Evolutionary conservation across 2,329 filamentous ascomycete species (phyloP), one percentile per base, ranked within the genome.

Genomic region (Paracoccidioides lutzii): DNA sequence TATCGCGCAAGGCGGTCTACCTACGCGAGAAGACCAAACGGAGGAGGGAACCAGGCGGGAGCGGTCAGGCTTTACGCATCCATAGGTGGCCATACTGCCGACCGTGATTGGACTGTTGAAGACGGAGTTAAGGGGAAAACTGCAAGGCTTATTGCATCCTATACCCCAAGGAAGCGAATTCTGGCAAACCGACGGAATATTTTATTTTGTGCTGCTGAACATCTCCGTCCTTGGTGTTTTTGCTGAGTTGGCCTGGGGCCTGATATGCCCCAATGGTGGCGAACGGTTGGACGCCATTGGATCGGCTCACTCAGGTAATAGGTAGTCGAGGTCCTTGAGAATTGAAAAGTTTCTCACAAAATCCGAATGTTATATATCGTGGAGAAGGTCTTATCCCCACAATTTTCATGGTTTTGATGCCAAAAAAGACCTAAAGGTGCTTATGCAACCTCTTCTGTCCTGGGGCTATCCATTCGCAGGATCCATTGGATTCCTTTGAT

Each of bases 211-310:
- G 15, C 49, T 52, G 49, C 49, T 52, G 49, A 35, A 52, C 32
- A 37, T 30, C 33, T 40, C 10, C n/a, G 22, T 52, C 49, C 37
- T 52, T 52, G 49, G 49, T 52, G 41, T 52, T 52, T 37, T 41
- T 52, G 49, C 30, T 52, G 49, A 52, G 49, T 52, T 52, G 49
- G 49, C 49, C 33, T 52, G 22, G 49, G 49, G 37, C 32, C 35
- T 8, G 22, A 30, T 32, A 52, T 51, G 15, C 49, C 41, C 49
- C 35, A 41, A 51, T 41, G 49, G 49, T 37, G 49, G 49, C 41
- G 49, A 52, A 37, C 30, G 22, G 37, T n/a, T 41, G 37, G 37
- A 33, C 49, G 49, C 38, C 49, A 52, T 52, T 52, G 49, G 49
- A 52, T 32, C 22, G 49, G 8, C 37, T 42, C 12, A 22, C 15